A percentile compares a stretch with the other conserved stretches of the same genome.
Evolutionary conservation across 805 yeast species (phyloP).

Genomic region (Middelhovenomyces tepae): DNA sequence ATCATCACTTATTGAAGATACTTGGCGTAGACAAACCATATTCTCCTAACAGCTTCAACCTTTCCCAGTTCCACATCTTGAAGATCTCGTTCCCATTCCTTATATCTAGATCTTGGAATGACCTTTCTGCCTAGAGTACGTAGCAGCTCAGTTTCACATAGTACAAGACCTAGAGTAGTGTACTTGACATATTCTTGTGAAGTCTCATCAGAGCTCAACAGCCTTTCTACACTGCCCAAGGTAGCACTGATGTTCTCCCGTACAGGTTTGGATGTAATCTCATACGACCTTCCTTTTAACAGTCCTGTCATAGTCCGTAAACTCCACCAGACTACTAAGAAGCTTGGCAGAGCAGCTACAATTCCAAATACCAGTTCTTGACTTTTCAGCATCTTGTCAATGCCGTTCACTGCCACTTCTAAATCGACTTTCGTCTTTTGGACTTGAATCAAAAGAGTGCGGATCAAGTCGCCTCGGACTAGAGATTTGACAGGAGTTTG

Average conservation of each 20-base stretch:
- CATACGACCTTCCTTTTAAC: conserved; percentile 7
- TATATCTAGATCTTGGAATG: conserved; percentile 40
- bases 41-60: conserved; percentile 41
- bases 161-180: conserved; percentile 47
- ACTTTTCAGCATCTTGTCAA: conserved; percentile 78
- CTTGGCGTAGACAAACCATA: conserved; percentile 51
- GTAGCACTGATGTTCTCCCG: conserved; percentile 31
- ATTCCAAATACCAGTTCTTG: conserved; percentile 93
- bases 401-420: conserved; percentile 79
- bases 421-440: conserved; percentile 97
- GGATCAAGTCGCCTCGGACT: conserved; percentile 59
- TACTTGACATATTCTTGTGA: no score
- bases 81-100: conserved; percentile 56
- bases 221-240: conserved; percentile 52
- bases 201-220: no score
- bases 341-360: conserved; percentile 73
- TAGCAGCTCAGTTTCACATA: conserved; percentile 57
- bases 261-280: no score
- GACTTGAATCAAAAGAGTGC: conserved; percentile 80
- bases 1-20: conserved; percentile 9
- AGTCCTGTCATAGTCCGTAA: conserved; percentile 12
- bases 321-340: conserved; percentile 38
- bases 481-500: conserved; percentile 57
- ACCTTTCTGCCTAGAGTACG: conserved; percentile 40
- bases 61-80: conserved; percentile 42